Percentiles rank a stretch among this genome's conserved stretches.
phyloP scores from a whole-genome alignment of 352 stramenopile genomes.

The Phytophthora citricola region DNA sequence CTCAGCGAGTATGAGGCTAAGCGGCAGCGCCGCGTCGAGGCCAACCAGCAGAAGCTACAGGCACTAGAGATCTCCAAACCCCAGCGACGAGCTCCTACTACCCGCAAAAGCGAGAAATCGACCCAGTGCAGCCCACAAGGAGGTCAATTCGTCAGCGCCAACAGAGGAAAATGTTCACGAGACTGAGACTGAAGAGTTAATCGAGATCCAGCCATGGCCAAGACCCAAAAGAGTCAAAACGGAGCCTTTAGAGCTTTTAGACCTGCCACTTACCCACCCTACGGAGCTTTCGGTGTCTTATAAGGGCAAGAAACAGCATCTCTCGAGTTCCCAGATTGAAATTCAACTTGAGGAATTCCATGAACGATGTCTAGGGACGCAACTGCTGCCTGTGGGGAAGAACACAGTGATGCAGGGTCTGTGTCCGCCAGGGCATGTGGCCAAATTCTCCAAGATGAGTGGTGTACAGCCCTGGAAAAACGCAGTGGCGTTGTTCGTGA shows the following conservation, averaged over 20 bases:
- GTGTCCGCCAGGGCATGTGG: conserved; percentile 37
- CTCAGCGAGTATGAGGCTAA: conserved; percentile 69
- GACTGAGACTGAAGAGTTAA: not conserved
- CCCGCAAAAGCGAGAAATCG: conserved; percentile 7
- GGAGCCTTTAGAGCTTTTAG: conserved; percentile 1
- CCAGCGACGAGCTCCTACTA: not conserved
- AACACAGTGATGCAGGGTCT: conserved; percentile 55
- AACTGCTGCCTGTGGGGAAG: conserved; percentile 63
- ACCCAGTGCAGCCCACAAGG: conserved; percentile 18
- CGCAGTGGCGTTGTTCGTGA: conserved; percentile 63
- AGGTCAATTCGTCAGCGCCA: conserved; percentile 36
- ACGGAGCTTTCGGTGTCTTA: not conserved
- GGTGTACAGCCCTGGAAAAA: conserved; percentile 64
- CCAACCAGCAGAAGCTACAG: conserved; percentile 54
- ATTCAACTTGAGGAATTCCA: conserved; percentile 58
- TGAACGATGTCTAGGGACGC: conserved; percentile 50
- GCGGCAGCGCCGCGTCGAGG: conserved; percentile 56
- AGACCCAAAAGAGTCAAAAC: conserved; percentile 9
- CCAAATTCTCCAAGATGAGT: conserved; percentile 53
- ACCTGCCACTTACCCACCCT: conserved; percentile 11
- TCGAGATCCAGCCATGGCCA: not conserved
- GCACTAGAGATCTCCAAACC: conserved; percentile 44
- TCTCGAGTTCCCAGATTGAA: conserved; percentile 36
- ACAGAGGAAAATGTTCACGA: conserved; percentile 1
- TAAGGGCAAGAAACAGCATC: conserved; percentile 14